Percentiles rank a stretch among this genome's conserved stretches.
phyloP scores from a whole-genome alignment of 2,329 filamentous ascomycete genomes.

The Colletotrichum limetticola region DNA sequence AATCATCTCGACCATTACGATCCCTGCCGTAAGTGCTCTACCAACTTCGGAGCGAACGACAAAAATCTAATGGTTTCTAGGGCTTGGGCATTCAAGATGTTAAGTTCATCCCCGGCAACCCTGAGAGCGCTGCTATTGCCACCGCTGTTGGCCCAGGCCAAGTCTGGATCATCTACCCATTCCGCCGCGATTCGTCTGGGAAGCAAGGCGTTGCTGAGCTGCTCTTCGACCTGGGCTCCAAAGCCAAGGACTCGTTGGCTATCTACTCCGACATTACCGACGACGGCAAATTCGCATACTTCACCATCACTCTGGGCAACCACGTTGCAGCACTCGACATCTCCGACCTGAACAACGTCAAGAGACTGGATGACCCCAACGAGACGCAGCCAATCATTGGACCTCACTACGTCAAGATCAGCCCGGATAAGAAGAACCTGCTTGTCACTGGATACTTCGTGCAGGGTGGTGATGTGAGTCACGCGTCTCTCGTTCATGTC shows the following conservation, averaged over 20 bases:
- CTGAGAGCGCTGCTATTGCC: constrained; percentile 67
- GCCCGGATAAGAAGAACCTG: constrained; percentile 72
- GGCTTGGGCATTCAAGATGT: constrained; percentile 72
- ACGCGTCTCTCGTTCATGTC: background rate
- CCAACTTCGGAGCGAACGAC: no score
- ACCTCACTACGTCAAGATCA: constrained; percentile 73
- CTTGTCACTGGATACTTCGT: constrained; percentile 75
- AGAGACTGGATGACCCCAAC: constrained; percentile 69
- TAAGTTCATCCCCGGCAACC: constrained; percentile 72
- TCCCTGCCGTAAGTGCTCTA: constrained; percentile 58
- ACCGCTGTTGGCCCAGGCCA: constrained; percentile 69
- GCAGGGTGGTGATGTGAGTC: constrained; percentile 62
- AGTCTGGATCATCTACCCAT: constrained; percentile 74
- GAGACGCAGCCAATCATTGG: constrained; percentile 68
- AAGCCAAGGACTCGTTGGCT: constrained; percentile 64
- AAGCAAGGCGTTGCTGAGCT: constrained; percentile 68
- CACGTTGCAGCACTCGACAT: constrained; percentile 72
- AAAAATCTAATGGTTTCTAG: constrained; percentile 35
- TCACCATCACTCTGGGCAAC: constrained; percentile 70
- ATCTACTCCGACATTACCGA: constrained; percentile 71
- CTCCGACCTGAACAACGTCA: constrained; percentile 67
- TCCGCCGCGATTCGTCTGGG: constrained; percentile 63
- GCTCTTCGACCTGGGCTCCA: constrained; percentile 67
- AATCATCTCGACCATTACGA: constrained; percentile 70
- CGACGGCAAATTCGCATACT: constrained; percentile 68